Evolutionary conservation across 768 basidiomycete genomes (phyloP).

Genomic region (Mycena leptocephala): DNA sequence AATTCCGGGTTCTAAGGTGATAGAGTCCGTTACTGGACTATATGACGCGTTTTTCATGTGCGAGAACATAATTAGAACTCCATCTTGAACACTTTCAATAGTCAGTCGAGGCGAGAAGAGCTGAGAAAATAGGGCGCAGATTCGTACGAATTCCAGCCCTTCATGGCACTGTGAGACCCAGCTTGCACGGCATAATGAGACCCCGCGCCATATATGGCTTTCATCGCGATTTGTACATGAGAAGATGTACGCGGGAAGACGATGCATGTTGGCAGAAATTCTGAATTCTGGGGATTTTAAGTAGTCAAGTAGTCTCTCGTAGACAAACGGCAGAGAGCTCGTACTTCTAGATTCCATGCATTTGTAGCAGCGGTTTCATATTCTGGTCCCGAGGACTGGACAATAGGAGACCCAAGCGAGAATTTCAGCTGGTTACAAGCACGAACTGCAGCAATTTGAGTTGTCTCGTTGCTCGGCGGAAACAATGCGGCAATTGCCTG

Average conservation of each 20-base stretch:
- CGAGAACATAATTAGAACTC: conserved; percentile 56
- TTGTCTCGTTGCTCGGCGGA: neutral
- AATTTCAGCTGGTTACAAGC: conserved; percentile 18
- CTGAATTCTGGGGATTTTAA: conserved; percentile 56
- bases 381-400: conserved; percentile 16
- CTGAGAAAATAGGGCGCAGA: neutral
- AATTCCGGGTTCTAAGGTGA: conserved; percentile 58
- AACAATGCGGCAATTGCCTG: neutral
- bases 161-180: conserved; percentile 60
- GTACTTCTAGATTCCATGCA: conserved; percentile 24
- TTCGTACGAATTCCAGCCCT: conserved; percentile 62
- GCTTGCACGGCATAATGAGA: conserved; percentile 60
- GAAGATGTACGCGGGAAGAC: conserved; percentile 48
- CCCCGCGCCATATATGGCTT: conserved; percentile 50
- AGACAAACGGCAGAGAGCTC: neutral
- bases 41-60: conserved; percentile 51
- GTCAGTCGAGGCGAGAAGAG: neutral
- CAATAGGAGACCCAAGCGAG: conserved; percentile 15
- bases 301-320: too few species aligned
- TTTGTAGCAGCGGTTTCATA: conserved; percentile 23
- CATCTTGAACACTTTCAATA: conserved; percentile 50
- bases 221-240: conserved; percentile 57
- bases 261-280: conserved; percentile 52
- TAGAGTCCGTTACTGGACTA: conserved; percentile 50
- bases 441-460: conserved; percentile 2